These are phyloP conservation scores for Hericium coralloides DNA, from an alignment of 768 basidiomycete species.

Conservation along the genomic window DNA sequence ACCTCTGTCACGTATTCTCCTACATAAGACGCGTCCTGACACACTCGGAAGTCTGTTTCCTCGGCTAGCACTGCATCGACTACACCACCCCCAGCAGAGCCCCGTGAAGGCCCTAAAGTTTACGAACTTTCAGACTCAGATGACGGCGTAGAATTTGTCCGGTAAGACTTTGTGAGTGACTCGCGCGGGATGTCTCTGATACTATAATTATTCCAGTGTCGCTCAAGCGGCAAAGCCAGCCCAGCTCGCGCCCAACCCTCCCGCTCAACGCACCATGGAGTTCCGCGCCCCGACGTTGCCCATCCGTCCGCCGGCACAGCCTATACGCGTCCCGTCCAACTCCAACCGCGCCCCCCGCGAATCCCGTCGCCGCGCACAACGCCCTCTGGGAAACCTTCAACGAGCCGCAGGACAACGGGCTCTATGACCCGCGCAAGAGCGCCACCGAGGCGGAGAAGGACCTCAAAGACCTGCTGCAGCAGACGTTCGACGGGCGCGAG, in stretches of 20 bases:
- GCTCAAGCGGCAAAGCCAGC: not conserved
- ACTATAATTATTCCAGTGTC: not conserved
- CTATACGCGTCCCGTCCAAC: conserved; percentile 11
- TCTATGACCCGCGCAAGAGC: conserved; percentile 27
- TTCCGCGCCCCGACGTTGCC: not conserved
- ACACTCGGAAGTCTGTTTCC: not conserved
- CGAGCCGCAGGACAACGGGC: conserved; percentile 16
- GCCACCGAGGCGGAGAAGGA: conserved; percentile 66
- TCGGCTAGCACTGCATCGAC: not conserved
- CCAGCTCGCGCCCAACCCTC: not conserved
- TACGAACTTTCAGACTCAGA: not conserved
- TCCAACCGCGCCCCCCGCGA: not conserved
- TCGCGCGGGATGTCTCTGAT: not conserved
- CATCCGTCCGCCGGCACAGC: conserved; percentile 2
- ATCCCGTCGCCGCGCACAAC: conserved; percentile 9
- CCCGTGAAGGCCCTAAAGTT: not conserved
- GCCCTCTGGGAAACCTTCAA: conserved; percentile 25
- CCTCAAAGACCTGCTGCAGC: conserved; percentile 66
- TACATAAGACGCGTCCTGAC: not conserved
- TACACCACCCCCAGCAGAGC: not conserved
- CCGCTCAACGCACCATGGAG: not conserved
- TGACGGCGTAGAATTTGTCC: not conserved
- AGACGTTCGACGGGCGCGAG: conserved; percentile 43
- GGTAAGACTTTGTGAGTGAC: not conserved
- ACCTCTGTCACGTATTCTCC: not conserved